Conservation (phyloP, 73 alveolate genomes). For the Urostyla sp. region DNA sequence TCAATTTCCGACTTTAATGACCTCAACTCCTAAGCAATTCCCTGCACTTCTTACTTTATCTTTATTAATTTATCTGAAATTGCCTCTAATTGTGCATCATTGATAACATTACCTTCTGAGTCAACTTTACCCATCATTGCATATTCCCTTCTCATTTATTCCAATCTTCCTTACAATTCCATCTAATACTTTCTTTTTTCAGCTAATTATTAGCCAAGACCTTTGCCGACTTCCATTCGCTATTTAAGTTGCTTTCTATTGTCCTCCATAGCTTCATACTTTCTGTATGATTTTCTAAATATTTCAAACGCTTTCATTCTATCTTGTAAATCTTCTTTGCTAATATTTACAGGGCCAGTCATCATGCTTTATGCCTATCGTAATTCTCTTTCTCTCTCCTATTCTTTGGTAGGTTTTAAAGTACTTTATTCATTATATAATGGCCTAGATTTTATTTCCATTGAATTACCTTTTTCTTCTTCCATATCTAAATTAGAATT, state of each 20-base stretch:
- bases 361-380: conserved; percentile 59
- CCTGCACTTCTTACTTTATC: conserved; percentile 68
- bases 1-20: conserved; percentile 88
- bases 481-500: conserved; percentile 38
- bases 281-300: conserved; percentile 88
- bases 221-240: conserved; percentile 75
- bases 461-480: not conserved
- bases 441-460: not conserved
- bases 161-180: conserved; percentile 71
- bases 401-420: not conserved
- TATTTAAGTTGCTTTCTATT: conserved; percentile 70
- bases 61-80: conserved; percentile 59
- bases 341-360: conserved; percentile 58
- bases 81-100: conserved; percentile 68
- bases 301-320: conserved; percentile 84
- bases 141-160: conserved; percentile 82
- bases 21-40: conserved; percentile 73
- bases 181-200: conserved; percentile 74
- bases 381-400: conserved; percentile 28
- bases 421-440: not conserved
- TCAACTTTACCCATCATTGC: conserved; percentile 87
- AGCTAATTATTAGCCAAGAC: conserved; percentile 75
- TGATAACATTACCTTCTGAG: conserved; percentile 72
- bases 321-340: conserved; percentile 82
- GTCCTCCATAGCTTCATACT: conserved; percentile 90